Evolutionary conservation across 2,329 filamentous ascomycete species (phyloP), one percentile per base, ranked within the genome.

Genomic region (Plectosphaerella plurivora): DNA sequence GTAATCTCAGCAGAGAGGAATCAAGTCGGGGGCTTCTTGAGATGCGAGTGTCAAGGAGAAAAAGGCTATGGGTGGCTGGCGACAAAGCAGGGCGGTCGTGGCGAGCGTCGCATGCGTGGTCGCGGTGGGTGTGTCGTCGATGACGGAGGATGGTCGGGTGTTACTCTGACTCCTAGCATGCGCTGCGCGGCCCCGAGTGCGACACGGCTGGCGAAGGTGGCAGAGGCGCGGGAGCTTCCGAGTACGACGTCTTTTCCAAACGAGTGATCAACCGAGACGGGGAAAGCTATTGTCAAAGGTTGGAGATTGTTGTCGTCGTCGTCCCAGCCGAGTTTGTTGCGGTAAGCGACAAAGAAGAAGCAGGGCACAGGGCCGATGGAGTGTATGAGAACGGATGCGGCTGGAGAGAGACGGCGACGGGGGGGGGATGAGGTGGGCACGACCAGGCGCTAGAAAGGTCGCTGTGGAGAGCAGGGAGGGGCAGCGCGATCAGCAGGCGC

Each of bases 401-500:
- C 45, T 47, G 45, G 47, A 49, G 35, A 49, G 35, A 35, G 20
- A 15, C 20, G 36, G 47, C 35, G 46, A 48, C 37, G 33, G 47
- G 47, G 22, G 37, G 18, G 47, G 47, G 22, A 15, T 20, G 35
- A 49, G 24, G 47, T 39, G 47, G 47, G 47, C 20, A 39, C 47
- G 47, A 41, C 24, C 45, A 25, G 45, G 45, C 45, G 45, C 45
- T 47, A 47, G 45, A 28, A 33, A 33, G 45, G 45, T 47, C 24
- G 45, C 28, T 47, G 45, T 28, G 45, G 45, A 47, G 45, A 28
- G 33, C 18, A 37, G 46, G 15, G 46, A 48, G 25, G 37, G 37
- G 35, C 46, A 48, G 28, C 46, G 46, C 28, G 46, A 48, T 48
- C 46, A 48, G 46, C 46, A 33, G 33, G 28, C 28, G 28, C 28